Evolutionary conservation across 768 basidiomycete species (phyloP), one percentile per base, ranked within the genome.

Genomic region (Tubosaeta brunneosetosa): DNA sequence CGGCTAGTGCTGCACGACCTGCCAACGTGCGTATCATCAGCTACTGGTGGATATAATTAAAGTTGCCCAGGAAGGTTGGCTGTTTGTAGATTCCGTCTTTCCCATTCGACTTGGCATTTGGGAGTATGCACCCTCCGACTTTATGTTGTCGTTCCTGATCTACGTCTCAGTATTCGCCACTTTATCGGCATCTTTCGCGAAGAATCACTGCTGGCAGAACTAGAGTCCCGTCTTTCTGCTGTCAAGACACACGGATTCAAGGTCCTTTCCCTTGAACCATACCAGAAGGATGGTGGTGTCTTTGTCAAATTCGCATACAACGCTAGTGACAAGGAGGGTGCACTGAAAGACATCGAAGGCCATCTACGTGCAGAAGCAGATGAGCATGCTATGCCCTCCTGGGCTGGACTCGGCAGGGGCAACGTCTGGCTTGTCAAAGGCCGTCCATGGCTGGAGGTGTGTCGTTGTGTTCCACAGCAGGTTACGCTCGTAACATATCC

Each of bases 231-330:
- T 32, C 72, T 93, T 8, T 73, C 78, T 12, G 57, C 68, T 7
- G 74, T 89, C 37, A 76, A 77, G 29, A 61, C 75, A 1, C 79
- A 83, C 57, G 74, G 72, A 33, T 89, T 93, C 62, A 71, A 73
- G 29, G 69, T 91, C n/a, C 61, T 85, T 4, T 77, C 79, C 22
- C 61, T 91, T 6, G 76, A 89, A 48, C 83, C 84, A 7, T 77
- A 83, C 55, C 68, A 71, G 47, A 94, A 94, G 61, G 91, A 94
- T 55, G 92, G 92, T 3, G 93, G 93, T 5, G 84, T 90, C 14
- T 93, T 91, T 63, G 84, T 93, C 34, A 76, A 76, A 31, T 91
- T 93, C 65, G 69, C 74, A 19, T 94, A 85, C 61, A 68, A 58
- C 29, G 67, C 74, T 3, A 59, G 55, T 29, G 71, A 72, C 55